Percentiles rank a stretch among this genome's conserved stretches.
phyloP scores from a whole-genome alignment of 78 protist species.

The slime mould (Dictyostelium discoideum) region dicty_2.7 NC_007089.4:4951501-4952000 shows the following conservation, averaged over 20 bases:
- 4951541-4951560: not conserved
- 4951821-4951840: constrained; percentile 64
- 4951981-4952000: constrained; percentile 60
- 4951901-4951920: constrained; percentile 73
- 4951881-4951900: constrained; percentile 49
- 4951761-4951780: constrained; percentile 62
- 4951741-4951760: constrained; percentile 51
- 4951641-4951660: constrained; percentile 58
- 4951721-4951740: constrained; percentile 71
- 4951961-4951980: constrained; percentile 64
- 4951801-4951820: constrained; percentile 71
- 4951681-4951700: constrained; percentile 60
- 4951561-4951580: constrained; percentile 45
- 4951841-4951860: constrained; percentile 68
- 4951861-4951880: constrained; percentile 63
- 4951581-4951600: constrained; percentile 22
- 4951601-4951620: constrained; percentile 40
- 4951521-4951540: constrained; percentile 45
- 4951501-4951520: constrained; percentile 53
- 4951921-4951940: constrained; percentile 70
- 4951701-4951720: constrained; percentile 62
- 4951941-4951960: constrained; percentile 72
- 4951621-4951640: constrained; percentile 39
- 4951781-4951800: constrained; percentile 67
- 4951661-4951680: constrained; percentile 67